Conservation (phyloP, 108 stramenopile species). For the Epithemia pelagica region DNA sequence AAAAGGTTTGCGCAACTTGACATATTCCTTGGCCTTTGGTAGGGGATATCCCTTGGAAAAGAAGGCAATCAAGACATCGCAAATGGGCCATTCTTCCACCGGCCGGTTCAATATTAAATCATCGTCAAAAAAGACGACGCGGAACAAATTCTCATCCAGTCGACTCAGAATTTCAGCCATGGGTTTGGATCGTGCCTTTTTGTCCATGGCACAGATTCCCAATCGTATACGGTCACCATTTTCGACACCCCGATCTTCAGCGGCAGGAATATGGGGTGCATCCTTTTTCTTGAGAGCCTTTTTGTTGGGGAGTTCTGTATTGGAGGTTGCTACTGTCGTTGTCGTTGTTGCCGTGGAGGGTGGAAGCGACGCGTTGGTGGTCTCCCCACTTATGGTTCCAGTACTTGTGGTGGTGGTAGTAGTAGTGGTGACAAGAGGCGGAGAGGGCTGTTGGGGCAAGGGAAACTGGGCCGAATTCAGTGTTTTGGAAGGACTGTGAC, state of each 20-base stretch:
- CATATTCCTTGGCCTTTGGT: conserved; percentile 90
- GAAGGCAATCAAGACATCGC: conserved; percentile 95
- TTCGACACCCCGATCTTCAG: conserved; percentile 17
- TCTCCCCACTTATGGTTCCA: not conserved
- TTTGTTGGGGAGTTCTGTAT: not conserved
- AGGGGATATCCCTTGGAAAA: conserved; percentile 91
- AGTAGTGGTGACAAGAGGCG: too few species aligned
- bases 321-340: not conserved
- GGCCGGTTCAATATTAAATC: conserved; percentile 78
- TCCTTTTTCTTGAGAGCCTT: not conserved
- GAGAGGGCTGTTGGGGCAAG: not conserved
- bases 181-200: conserved; percentile 90
- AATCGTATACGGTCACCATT: conserved; percentile 59
- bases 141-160: conserved; percentile 65
- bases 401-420: too few species aligned
- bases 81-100: conserved; percentile 90
- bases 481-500: not conserved
- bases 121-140: conserved; percentile 92
- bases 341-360: not conserved
- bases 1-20: conserved; percentile 80
- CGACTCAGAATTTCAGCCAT: conserved; percentile 95
- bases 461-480: not conserved
- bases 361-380: not conserved
- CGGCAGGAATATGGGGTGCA: conserved; percentile 25
- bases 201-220: conserved; percentile 98